A percentile compares a stretch with the other conserved stretches of the same genome.
Evolutionary conservation across 1,284 basidiomycete genomes (phyloP).

Genomic region (Sanghuangporus baumii): DNA sequence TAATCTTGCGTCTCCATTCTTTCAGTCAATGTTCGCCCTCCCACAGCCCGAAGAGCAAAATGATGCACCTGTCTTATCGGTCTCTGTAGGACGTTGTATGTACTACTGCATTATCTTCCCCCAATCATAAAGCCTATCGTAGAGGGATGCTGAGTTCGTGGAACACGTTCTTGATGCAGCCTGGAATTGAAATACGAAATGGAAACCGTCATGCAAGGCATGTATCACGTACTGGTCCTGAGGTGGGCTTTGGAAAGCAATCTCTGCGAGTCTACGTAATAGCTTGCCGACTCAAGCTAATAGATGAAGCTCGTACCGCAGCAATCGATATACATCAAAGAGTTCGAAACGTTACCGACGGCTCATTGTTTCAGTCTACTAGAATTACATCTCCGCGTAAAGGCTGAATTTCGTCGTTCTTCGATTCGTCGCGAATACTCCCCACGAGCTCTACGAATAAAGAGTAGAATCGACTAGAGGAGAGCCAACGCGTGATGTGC

Average conservation of each 20-base stretch:
- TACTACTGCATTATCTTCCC: constrained; percentile 36
- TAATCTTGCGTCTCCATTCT: constrained; percentile 30
- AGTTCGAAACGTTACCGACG: neutral
- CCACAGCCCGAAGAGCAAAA: constrained; percentile 19
- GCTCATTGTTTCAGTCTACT: neutral
- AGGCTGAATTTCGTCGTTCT: neutral
- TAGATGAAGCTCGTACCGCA: constrained; percentile 37
- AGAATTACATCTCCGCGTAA: neutral
- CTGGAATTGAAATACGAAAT: constrained; percentile 33
- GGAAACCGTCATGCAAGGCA: constrained; percentile 11
- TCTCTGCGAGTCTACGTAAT: constrained; percentile 44
- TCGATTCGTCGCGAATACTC: neutral
- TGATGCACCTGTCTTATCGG: constrained; percentile 25
- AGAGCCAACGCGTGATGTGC: too few species aligned
- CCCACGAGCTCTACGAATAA: neutral
- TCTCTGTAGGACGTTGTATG: constrained; percentile 30
- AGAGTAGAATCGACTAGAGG: neutral
- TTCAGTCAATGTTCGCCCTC: constrained; percentile 34
- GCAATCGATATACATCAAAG: constrained; percentile 26
- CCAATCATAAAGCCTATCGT: constrained; percentile 22
- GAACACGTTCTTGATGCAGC: constrained; percentile 27
- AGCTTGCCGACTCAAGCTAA: constrained; percentile 40
- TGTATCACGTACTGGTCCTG: neutral
- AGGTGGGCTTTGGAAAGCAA: neutral
- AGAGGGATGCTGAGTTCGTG: constrained; percentile 13